Base-by-base conservation (phyloP, 2,329 filamentous ascomycete genomes). In the Arachnopeziza araneosa region DNA sequence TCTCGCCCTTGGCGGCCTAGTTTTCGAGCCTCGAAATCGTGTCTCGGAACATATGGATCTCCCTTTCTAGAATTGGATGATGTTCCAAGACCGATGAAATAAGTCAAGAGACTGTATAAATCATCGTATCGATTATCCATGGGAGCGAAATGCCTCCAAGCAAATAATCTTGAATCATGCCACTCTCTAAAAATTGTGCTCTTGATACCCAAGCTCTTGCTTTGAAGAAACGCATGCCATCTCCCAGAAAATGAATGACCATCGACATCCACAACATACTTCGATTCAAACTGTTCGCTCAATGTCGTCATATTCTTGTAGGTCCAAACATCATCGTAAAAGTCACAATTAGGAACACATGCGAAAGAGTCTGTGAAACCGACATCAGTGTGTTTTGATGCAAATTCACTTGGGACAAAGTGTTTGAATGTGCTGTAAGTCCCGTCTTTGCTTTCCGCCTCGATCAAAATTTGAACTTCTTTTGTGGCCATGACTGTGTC, bases 61-160 rank as follows among this genome's bases (percentile, higher is more conserved):
- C 76, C 69, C 56, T 77, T 80, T 0, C 59, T 78, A 78, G 62
- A 80, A 77, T 70, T 76, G 0, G 82, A 69, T 1, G 81, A 73
- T 23, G 68, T 69, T 19, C 69, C 78, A 66, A 86, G 85, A 1
- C 87, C 87, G 4, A 90, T 69, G 68, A 93, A 91, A 69, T 90
- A 93, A 60, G 88, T 84, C 79, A 91, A 80, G 58, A 91, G 85
- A 51, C 83, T 85, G 63, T 86, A 92, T 67, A 89, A 81, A 66
- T 93, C 90, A 44, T 82, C 76, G 68, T 87, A 92, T 1, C 85
- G 82, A 68, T 83, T 89, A 70, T 92, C 88, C 81, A 93, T 86
- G 19, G 90, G 90, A 1, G 92, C 86, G 67, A 90, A 93, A 73
- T 95, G 90, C 68, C 85, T 84, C 90, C 90, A 95, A 0, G 88